Base-by-base conservation (phyloP, 805 yeast genomes). In the Sungouiella thailandica region DNA sequence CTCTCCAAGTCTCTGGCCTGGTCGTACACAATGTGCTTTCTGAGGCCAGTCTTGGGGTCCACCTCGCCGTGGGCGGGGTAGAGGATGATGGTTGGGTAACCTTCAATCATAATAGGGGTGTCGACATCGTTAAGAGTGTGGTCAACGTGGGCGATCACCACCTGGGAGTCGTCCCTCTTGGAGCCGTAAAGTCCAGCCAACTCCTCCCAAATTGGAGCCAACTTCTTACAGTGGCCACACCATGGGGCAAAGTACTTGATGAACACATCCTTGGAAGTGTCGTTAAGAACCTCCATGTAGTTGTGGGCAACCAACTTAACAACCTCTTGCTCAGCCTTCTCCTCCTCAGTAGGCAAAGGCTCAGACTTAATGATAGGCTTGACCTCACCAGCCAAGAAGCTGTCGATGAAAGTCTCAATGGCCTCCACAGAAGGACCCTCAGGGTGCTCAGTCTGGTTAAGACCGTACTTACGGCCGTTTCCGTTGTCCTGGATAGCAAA, bases 221-320 rank as follows among this genome's bases (percentile, higher is more conserved):
- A 72, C 63, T 76, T 84, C 72, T 86, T 87, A 72, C 96, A 87
- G 72, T 88, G 96, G 29, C 96, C 94, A 70, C 96, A 88, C 96
- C 96, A 89, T 65, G 95, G 94, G 31, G 97, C 97, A 56, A 85
- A 89, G 66, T 89, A 90, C 68, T 86, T 84, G 36, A 90, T 95
- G 37, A 89, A 63, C 23, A 84, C 80, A 56, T 83, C 90, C 65
- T 78, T 82, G 28, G 58, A 37, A 46, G 53, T 33, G 50, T 80
- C 79, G 19, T 60, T 61, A 34, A 86, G 73, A 39, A 86, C 64
- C 22, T 72, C 76, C 32, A 83, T 82, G 63, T 86, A 93, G 54
- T 79, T 86, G 65, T 78, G 74, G 48, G 87, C 95, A 41, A 90
- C 97, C 48, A 90, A 72, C 53, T 76, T 81, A 57, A 70, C 68